A percentile compares a stretch with the other conserved stretches of the same genome.
Conservation (phyloP, 768 basidiomycete genomes). For the Hemileccinum rubropunctum region DNA sequence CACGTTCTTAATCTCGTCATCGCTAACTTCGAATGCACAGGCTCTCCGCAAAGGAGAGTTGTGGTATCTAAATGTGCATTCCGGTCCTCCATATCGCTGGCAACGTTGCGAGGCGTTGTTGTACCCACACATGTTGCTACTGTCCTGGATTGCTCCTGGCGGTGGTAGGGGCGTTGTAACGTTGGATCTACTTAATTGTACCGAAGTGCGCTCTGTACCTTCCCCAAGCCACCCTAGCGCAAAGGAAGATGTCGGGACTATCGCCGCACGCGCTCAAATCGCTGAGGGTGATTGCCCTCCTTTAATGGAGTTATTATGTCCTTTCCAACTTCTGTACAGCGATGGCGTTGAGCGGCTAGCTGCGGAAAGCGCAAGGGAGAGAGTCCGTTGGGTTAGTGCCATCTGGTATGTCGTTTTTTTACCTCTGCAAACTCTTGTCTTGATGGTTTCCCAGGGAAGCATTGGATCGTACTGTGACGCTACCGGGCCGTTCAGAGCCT, state of each 20-base stretch:
- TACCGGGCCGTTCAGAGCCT: conserved; percentile 42
- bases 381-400: conserved; percentile 89
- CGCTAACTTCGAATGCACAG: conserved; percentile 39
- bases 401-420: conserved; percentile 60
- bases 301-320: conserved; percentile 74
- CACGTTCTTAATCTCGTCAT: background rate
- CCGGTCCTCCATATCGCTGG: conserved; percentile 73
- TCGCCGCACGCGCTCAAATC: conserved; percentile 68
- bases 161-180: conserved; percentile 85
- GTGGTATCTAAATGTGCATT: conserved; percentile 94
- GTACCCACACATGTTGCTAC: conserved; percentile 78
- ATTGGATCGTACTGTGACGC: conserved; percentile 59
- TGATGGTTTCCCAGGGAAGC: conserved; percentile 58
- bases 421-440: background rate
- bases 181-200: conserved; percentile 83
- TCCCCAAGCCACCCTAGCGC: conserved; percentile 80
- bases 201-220: conserved; percentile 78
- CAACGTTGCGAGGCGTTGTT: conserved; percentile 78
- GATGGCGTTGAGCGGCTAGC: conserved; percentile 89
- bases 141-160: conserved; percentile 84
- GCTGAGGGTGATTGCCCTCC: conserved; percentile 40
- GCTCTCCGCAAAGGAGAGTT: conserved; percentile 81
- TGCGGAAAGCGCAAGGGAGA: conserved; percentile 82
- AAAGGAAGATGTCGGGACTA: conserved; percentile 81
- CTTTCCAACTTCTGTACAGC: conserved; percentile 87